Conservation (phyloP, 768 basidiomycete species). For the Trametes punicea region DNA sequence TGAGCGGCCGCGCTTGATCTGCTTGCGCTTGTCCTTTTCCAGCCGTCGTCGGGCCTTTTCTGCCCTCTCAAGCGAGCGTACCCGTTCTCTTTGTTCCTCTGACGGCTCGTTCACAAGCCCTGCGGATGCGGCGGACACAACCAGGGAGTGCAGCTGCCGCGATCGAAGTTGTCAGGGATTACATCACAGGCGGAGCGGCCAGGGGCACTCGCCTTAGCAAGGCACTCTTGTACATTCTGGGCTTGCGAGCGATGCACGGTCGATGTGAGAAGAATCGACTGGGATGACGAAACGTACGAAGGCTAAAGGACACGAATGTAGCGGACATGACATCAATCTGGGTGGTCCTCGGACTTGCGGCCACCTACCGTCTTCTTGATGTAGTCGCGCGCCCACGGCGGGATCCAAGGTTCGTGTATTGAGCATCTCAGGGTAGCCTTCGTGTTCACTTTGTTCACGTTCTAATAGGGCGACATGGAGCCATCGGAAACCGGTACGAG, state of each 20-base stretch:
- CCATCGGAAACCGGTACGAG: not conserved
- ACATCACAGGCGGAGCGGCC: conserved; percentile 10
- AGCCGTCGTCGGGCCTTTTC: conserved; percentile 45
- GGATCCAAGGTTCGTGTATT: conserved; percentile 62
- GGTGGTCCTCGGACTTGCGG: not conserved
- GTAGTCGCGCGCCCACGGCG: conserved; percentile 54
- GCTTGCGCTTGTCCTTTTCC: conserved; percentile 53
- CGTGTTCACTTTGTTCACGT: conserved; percentile 88
- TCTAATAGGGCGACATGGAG: conserved; percentile 39
- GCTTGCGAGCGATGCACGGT: conserved; percentile 72
- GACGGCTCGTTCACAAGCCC: conserved; percentile 53
- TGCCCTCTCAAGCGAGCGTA: conserved; percentile 41
- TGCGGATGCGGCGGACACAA: conserved; percentile 45
- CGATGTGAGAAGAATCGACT: conserved; percentile 68
- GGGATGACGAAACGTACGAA: conserved; percentile 62
- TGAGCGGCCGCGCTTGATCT: conserved; percentile 40
- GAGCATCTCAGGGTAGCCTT: conserved; percentile 67
- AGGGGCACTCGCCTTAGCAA: conserved; percentile 49
- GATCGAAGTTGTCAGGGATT: conserved; percentile 3
- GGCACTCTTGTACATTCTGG: conserved; percentile 70
- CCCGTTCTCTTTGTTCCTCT: conserved; percentile 52
- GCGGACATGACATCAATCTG: not conserved
- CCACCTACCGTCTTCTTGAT: conserved; percentile 48
- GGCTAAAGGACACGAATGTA: conserved; percentile 40
- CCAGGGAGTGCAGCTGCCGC: conserved; percentile 49